Evolutionary conservation across 2,329 filamentous ascomycete species (phyloP).

Genomic region (Arthroderma sp.): DNA sequence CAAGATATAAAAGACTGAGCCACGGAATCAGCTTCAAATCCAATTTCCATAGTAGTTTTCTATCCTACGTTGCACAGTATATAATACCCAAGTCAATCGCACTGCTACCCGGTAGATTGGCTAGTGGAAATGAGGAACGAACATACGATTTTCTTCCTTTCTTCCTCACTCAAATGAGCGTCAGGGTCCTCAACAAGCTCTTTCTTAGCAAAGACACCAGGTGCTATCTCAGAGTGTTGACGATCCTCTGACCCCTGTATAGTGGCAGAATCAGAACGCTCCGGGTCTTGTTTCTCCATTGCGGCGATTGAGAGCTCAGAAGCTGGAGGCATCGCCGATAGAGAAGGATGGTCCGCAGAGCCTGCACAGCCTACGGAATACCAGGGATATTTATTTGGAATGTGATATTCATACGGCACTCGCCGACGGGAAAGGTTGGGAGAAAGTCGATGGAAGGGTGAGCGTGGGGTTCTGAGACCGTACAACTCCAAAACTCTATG

Average conservation of each 20-base stretch:
- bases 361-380: too few relatives aligned
- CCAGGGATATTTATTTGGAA: too few relatives aligned
- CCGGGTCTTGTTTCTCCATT: slow-evolving; percentile 1
- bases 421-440: too few relatives aligned
- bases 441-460: too few relatives aligned
- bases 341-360: too few relatives aligned
- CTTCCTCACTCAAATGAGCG: slow-evolving; percentile 33
- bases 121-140: neutral
- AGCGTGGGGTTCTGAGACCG: too few relatives aligned
- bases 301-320: too few relatives aligned
- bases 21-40: slow-evolving; percentile 34
- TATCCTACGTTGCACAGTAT: slow-evolving; percentile 22
- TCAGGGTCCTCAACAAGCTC: neutral
- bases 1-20: slow-evolving; percentile 34
- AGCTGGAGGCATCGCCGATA: too few relatives aligned
- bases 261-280: neutral
- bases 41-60: slow-evolving; percentile 32
- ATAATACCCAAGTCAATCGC: neutral
- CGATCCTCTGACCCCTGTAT: too few relatives aligned
- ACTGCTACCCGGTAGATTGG: neutral
- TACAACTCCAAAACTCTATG: too few relatives aligned
- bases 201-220: neutral
- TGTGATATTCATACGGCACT: too few relatives aligned
- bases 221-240: too few relatives aligned
- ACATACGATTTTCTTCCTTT: slow-evolving; percentile 48